phyloP scores from a whole-genome alignment of 805 yeast genomes.

The Wickerhamomyces canadensis region DNA sequence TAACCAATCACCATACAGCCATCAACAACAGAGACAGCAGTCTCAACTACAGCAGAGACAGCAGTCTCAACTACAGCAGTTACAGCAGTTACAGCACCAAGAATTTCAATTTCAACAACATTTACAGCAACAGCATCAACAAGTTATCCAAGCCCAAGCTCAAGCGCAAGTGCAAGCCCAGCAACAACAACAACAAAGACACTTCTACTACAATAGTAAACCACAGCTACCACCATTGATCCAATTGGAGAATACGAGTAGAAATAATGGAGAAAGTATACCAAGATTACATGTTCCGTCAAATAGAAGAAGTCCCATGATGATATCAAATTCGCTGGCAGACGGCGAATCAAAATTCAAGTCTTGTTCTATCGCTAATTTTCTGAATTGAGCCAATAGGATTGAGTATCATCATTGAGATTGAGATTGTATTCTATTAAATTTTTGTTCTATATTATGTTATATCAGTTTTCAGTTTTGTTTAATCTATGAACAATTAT shows the following conservation, averaged over 20 bases:
- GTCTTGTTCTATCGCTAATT: constrained; percentile 18
- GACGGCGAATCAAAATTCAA: constrained; percentile 6
- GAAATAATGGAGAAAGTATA: background rate
- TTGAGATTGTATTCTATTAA: no score
- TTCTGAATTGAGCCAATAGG: constrained; percentile 9
- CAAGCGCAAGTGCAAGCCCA: no score
- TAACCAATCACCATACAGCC: constrained; percentile 6
- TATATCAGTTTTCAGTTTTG: no score
- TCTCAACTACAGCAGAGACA: constrained; percentile 3
- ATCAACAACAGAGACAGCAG: constrained; percentile 3
- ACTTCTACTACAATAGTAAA: background rate
- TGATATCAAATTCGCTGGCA: no score
- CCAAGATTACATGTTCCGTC: background rate
- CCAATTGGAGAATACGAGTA: background rate
- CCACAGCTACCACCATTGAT: constrained; percentile 9
- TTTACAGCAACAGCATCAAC: constrained; percentile 5
- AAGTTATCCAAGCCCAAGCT: no score
- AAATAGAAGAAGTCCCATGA: no score
- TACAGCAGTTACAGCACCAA: no score
- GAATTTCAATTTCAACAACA: no score
- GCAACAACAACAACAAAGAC: constrained; percentile 8
- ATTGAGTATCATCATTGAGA: no score
- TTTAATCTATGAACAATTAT: no score
- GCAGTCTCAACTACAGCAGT: constrained; percentile 1
- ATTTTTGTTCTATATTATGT: no score